phyloP scores from a whole-genome alignment of 768 basidiomycete genomes.

The Naganishia kalamii region DNA sequence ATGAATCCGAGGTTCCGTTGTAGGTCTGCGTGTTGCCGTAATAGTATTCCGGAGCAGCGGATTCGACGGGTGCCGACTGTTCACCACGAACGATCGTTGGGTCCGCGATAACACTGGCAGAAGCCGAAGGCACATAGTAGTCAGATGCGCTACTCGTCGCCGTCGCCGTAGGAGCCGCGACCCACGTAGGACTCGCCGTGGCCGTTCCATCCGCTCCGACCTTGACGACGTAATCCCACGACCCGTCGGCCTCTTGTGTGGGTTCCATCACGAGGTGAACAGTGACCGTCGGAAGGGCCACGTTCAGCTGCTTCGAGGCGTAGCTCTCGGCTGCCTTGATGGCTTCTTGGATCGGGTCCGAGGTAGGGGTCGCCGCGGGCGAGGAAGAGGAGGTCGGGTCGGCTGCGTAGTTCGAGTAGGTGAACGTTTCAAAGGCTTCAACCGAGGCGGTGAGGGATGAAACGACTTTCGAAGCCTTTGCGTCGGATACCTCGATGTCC shows the following conservation, averaged over 20 bases:
- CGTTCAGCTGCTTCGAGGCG: slow-evolving; percentile 29
- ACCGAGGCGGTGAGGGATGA: slow-evolving; percentile 1
- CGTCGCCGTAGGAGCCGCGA: slow-evolving; percentile 8
- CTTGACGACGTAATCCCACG: slow-evolving; percentile 45
- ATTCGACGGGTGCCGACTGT: neutral
- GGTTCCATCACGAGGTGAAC: slow-evolving; percentile 40
- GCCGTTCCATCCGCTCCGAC: slow-evolving; percentile 43
- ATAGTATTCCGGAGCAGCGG: slow-evolving; percentile 1
- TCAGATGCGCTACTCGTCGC: neutral
- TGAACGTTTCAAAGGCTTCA: neutral
- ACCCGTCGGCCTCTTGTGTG: slow-evolving; percentile 44
- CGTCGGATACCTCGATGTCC: neutral
- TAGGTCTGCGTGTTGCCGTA: slow-evolving; percentile 14
- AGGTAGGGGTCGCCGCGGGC: neutral
- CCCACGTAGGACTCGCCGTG: slow-evolving; percentile 35
- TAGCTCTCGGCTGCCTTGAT: slow-evolving; percentile 30
- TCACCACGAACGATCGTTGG: neutral
- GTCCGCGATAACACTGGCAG: neutral
- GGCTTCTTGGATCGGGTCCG: slow-evolving; percentile 26
- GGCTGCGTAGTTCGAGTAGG: slow-evolving; percentile 9
- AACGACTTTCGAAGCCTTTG: neutral
- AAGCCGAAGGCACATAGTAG: neutral
- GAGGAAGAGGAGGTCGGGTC: neutral
- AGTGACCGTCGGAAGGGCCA: slow-evolving; percentile 40
- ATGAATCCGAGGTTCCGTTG: neutral